Evolutionary conservation across 345 rosid genomes (phyloP).

Genomic region (Eucalyptus erythrocorys): DNA sequence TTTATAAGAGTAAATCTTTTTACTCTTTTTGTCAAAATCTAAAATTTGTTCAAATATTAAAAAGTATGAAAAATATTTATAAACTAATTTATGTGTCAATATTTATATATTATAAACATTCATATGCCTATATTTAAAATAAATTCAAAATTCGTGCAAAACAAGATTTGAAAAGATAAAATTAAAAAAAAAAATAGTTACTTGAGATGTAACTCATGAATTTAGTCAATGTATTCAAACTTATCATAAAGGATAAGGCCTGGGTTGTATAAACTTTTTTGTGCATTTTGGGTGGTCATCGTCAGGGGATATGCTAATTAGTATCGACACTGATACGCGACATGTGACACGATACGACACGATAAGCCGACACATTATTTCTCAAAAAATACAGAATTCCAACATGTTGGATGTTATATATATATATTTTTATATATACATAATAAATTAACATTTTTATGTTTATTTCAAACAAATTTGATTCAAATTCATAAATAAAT

Average conservation of each 20-base stretch:
- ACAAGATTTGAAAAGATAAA: not conserved
- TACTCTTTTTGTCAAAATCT: not conserved
- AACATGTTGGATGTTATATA: no score
- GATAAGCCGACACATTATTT: no score
- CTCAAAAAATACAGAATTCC: no score
- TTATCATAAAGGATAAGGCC: not conserved
- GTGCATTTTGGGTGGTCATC: not conserved
- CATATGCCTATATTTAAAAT: not conserved
- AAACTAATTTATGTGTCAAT: not conserved
- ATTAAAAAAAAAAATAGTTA: not conserved
- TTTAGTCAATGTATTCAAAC: not conserved
- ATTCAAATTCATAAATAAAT: no score
- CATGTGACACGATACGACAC: no score
- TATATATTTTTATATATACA: no score
- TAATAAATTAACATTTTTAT: no score
- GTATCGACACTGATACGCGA: no score
- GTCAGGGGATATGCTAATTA: not conserved
- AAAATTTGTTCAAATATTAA: not conserved
- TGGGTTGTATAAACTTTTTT: not conserved
- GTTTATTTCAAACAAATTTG: no score
- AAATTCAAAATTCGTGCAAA: not conserved
- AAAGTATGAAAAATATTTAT: not conserved
- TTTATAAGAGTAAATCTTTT: not conserved
- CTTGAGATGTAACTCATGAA: not conserved
- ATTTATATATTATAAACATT: not conserved